Evolutionary conservation across 345 rosid genomes (phyloP), one percentile per base, ranked within the genome.

Genomic region (Physaria fendleri): DNA sequence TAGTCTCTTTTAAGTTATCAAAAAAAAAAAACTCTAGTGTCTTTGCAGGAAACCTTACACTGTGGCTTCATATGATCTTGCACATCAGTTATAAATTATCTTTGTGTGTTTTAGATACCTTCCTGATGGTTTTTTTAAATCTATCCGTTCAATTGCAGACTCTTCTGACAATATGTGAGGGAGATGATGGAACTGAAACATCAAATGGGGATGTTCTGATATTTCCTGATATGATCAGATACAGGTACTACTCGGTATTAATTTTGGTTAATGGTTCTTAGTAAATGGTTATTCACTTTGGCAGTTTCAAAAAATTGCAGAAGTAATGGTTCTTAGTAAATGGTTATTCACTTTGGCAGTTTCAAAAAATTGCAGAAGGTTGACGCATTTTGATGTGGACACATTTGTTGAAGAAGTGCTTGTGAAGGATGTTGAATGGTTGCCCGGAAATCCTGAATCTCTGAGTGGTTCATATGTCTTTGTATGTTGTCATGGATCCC

Each of bases 341-440:
- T 1, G 4, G 8, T 18, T 4, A 55, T 50, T 65, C 40, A 32
- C 7, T 40, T 48, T 66, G 58, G 59, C 4, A 41, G 59, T 49
- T 32, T 51, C 16, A 23, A 63, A 12, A 68, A 50, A 29, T 9
- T 85, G 85, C 84, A 92, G 98, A 88, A 89, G 95, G 78, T 80
- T 93, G 77, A 93, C 99, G 10, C 99, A 93, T 81, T 93, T 89
- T 71, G 99, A 93, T 60, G 95, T 93, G 10, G 99, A 93, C 66
- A 89, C 95, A 23, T 93, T 93, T 73, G 97, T 89, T n/a, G 99
- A 93, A 64, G 99, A 89, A 78, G 94, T 93, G 35, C 99, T 93
- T 38, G 97, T 89, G 60, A 89, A 89, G 71, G 82, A 85, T 68
- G 83, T 85, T 39, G 95, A 80, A 76, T 89, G 94, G 97, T 70